Conservation (phyloP, 1,139 yeast species). For the Taiozyma onychis region DNA sequence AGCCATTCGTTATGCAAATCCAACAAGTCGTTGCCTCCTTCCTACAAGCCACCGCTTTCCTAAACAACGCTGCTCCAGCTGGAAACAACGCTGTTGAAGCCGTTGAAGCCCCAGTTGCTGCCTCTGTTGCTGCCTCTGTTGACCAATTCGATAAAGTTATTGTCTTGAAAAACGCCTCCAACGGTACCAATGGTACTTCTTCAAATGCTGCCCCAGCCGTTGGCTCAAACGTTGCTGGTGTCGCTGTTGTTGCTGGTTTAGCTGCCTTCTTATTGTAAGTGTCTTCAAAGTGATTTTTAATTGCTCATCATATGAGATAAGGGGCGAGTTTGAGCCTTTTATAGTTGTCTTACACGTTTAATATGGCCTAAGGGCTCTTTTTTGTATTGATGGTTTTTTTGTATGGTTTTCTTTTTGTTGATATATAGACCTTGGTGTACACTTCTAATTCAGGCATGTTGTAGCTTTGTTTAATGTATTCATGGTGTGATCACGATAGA, state of each 20-base stretch:
- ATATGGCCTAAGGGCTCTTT: neutral
- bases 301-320: neutral
- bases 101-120: neutral
- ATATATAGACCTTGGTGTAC: neutral
- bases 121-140: neutral
- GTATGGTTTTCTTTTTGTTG: neutral
- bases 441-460: neutral
- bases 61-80: slow-evolving; percentile 7
- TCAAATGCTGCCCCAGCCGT: slow-evolving; percentile 19
- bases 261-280: slow-evolving; percentile 22
- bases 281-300: neutral
- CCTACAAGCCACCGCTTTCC: slow-evolving; percentile 20
- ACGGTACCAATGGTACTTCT: slow-evolving; percentile 20
- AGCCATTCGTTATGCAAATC: slow-evolving; percentile 18
- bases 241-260: slow-evolving; percentile 22
- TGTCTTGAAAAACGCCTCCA: slow-evolving; percentile 10
- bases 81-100: slow-evolving; percentile 6
- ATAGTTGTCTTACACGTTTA: neutral
- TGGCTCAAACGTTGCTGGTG: slow-evolving; percentile 14
- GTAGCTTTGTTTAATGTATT: neutral
- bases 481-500: neutral
- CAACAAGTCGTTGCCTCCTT: slow-evolving; percentile 25
- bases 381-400: neutral
- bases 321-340: neutral
- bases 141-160: slow-evolving; percentile 8